phyloP scores from a whole-genome alignment of 441 rosid genomes.

The Gossypium davidsonii region DNA sequence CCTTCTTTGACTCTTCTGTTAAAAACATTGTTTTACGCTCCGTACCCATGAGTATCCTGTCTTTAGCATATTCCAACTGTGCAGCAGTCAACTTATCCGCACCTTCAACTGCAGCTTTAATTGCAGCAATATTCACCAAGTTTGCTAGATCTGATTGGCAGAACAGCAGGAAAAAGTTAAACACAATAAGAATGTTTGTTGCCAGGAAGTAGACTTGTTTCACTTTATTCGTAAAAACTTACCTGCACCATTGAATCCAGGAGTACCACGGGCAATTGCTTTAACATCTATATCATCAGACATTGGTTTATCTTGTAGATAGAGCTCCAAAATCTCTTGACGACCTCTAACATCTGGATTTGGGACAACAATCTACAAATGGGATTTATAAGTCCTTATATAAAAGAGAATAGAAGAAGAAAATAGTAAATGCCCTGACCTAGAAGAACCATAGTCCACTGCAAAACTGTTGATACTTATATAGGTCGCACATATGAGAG shows the following conservation, averaged over 20 bases:
- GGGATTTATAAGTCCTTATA: conserved; percentile 24
- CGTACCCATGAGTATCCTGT: conserved; percentile 90
- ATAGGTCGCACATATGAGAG: no score
- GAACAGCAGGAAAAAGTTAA: background rate
- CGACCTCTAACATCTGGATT: conserved; percentile 93
- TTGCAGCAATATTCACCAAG: conserved; percentile 92
- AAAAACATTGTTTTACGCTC: conserved; percentile 95
- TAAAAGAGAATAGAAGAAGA: conserved; percentile 8
- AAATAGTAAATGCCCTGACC: background rate
- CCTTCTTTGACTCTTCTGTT: conserved; percentile 94
- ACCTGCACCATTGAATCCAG: conserved; percentile 99
- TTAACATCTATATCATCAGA: conserved; percentile 77
- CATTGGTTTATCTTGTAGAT: conserved; percentile 86
- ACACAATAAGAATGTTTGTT: conserved; percentile 2
- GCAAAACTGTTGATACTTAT: background rate
- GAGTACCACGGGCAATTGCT: conserved; percentile 95
- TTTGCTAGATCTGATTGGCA: conserved; percentile 75
- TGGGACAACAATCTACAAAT: conserved; percentile 78
- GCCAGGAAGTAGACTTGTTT: background rate
- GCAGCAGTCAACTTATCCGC: conserved; percentile 64
- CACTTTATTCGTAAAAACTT: background rate
- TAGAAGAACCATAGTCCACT: background rate
- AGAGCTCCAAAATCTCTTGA: conserved; percentile 91
- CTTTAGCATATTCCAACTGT: conserved; percentile 90
- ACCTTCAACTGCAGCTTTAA: conserved; percentile 97